Evolutionary conservation across 2,329 filamentous ascomycete species (phyloP).

Genomic region (Canariomyces notabilis): DNA sequence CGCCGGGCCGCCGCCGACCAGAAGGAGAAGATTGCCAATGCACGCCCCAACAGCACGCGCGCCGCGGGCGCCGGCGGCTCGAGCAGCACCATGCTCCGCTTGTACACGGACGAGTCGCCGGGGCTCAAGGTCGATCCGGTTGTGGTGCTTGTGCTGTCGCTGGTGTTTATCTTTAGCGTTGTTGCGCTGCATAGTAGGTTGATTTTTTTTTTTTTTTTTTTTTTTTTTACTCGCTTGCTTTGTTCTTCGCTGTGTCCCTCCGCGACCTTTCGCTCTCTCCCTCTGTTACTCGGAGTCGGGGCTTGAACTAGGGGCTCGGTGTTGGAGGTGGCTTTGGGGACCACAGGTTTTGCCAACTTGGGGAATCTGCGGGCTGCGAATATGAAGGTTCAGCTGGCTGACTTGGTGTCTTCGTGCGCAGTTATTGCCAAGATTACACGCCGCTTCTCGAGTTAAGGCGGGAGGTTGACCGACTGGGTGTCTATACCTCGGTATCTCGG

Average conservation of each 20-base stretch:
- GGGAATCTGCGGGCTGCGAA: too few species aligned
- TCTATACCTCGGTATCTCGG: not conserved
- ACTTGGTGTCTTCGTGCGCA: slow-evolving; percentile 35
- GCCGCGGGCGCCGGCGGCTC: slow-evolving; percentile 92
- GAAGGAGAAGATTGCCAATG: slow-evolving; percentile 96
- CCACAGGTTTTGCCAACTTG: too few species aligned
- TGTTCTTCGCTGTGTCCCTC: not conserved
- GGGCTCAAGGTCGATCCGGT: slow-evolving; percentile 97
- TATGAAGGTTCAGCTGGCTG: not conserved
- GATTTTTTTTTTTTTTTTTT: not conserved
- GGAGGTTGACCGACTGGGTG: too few species aligned
- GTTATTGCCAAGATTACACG: slow-evolving; percentile 94
- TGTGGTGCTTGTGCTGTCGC: slow-evolving; percentile 88
- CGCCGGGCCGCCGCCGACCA: slow-evolving; percentile 93
- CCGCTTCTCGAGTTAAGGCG: slow-evolving; percentile 69
- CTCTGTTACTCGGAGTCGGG: too few species aligned
- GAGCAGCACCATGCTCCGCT: slow-evolving; percentile 95
- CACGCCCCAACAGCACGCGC: slow-evolving; percentile 83
- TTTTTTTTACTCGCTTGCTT: not conserved
- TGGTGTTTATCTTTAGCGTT: slow-evolving; percentile 98
- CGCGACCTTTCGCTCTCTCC: too few species aligned
- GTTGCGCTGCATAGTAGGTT: slow-evolving; percentile 91
- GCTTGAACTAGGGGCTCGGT: too few species aligned
- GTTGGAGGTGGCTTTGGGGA: not conserved
- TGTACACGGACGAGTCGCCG: slow-evolving; percentile 98